phyloP scores from a whole-genome alignment of 176 grass and related monocot genomes.

The Areca catechu region DNA sequence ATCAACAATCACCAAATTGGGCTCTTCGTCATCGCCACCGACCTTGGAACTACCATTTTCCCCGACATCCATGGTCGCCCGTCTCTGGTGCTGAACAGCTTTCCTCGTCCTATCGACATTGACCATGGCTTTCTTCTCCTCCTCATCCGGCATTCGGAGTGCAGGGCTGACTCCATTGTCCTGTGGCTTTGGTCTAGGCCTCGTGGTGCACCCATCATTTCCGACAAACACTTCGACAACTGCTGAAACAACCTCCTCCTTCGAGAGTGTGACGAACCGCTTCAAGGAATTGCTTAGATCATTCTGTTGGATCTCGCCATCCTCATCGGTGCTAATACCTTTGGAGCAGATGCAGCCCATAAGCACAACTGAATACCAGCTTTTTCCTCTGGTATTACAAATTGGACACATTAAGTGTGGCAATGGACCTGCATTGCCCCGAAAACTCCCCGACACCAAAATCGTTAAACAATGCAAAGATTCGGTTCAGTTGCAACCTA shows the following conservation, averaged over 20 bases:
- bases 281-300: conserved; percentile 37
- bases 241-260: conserved; percentile 26
- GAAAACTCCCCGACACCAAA: too few species aligned
- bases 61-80: conserved; percentile 18
- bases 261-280: conserved; percentile 38
- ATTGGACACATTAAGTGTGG: too few species aligned
- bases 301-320: conserved; percentile 22
- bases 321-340: conserved; percentile 28
- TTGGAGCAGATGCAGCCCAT: conserved; percentile 62
- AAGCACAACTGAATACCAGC: not conserved
- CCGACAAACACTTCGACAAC: conserved; percentile 10
- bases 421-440: too few species aligned
- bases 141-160: not conserved
- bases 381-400: too few species aligned
- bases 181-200: conserved; percentile 20
- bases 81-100: conserved; percentile 26
- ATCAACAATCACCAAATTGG: conserved; percentile 7
- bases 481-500: too few species aligned
- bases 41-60: not conserved
- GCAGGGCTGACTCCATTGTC: not conserved
- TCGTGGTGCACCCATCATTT: conserved; percentile 1
- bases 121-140: conserved; percentile 20
- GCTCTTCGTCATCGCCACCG: not conserved
- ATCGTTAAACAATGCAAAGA: too few species aligned
- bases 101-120: conserved; percentile 17